Percentiles rank a stretch among this genome's conserved stretches.
Conservation (phyloP, 805 yeast species). For the Candida germanica region DNA sequence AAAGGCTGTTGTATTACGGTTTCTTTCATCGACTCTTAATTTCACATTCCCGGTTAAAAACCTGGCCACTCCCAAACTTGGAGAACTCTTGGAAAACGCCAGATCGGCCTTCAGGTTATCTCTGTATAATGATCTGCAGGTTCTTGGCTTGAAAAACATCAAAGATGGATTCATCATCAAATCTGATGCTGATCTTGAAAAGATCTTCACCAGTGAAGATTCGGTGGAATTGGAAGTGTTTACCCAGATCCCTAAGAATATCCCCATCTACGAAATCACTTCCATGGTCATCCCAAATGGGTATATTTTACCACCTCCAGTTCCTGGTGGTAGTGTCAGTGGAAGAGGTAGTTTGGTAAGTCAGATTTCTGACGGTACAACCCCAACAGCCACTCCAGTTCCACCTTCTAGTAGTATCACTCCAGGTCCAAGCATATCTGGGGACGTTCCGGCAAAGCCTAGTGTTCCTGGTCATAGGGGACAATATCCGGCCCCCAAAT, state of each 20-base stretch:
- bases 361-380: no score
- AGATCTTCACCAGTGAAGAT: slow-evolving; percentile 29
- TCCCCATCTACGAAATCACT: slow-evolving; percentile 36
- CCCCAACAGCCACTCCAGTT: no score
- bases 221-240: slow-evolving; percentile 36
- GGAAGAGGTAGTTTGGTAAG: no score
- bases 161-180: slow-evolving; percentile 24
- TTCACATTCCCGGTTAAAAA: slow-evolving; percentile 63
- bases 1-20: slow-evolving; percentile 43
- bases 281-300: slow-evolving; percentile 25
- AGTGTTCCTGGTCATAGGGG: no score
- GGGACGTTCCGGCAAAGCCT: no score
- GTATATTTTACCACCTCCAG: slow-evolving; percentile 33
- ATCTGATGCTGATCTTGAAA: slow-evolving; percentile 37
- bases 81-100: slow-evolving; percentile 78
- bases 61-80: slow-evolving; percentile 75
- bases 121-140: slow-evolving; percentile 14
- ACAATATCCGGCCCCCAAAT: no score
- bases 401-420: no score
- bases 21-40: slow-evolving; percentile 52
- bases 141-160: slow-evolving; percentile 26
- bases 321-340: slow-evolving; percentile 6
- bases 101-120: slow-evolving; percentile 57
- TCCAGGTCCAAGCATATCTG: no score
- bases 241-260: slow-evolving; percentile 30